Conservation (phyloP, 2,329 filamentous ascomycete species). For the Scedosporium boydii region DNA sequence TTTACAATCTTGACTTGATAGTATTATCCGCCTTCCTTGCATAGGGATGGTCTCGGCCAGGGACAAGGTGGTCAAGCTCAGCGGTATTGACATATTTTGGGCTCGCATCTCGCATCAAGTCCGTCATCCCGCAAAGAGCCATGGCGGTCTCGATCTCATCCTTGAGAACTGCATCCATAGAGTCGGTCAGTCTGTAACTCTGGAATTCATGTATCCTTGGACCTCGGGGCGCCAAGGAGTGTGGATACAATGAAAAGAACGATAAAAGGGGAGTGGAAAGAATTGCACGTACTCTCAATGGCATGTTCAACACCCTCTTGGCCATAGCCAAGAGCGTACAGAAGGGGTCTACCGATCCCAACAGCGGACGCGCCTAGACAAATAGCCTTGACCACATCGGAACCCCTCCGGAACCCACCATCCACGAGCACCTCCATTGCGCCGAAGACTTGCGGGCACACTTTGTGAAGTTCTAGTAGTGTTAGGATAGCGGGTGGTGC, state of each 20-base stretch:
- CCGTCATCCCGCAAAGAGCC: slow-evolving; percentile 19
- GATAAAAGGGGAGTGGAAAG: slow-evolving; percentile 2
- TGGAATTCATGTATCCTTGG: no score
- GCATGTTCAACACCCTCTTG: slow-evolving; percentile 34
- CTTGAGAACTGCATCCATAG: slow-evolving; percentile 19
- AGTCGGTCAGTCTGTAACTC: no score
- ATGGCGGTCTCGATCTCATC: slow-evolving; percentile 28
- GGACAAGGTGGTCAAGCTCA: no score
- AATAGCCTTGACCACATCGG: slow-evolving; percentile 32
- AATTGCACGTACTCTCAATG: slow-evolving; percentile 22
- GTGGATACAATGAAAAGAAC: no score
- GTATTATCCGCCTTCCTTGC: no score
- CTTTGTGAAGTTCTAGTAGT: slow-evolving; percentile 27
- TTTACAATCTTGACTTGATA: no score
- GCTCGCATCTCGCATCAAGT: slow-evolving; percentile 10
- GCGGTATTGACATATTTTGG: no score
- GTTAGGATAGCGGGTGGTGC: slow-evolving; percentile 28
- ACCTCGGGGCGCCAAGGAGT: no score
- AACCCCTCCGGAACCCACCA: slow-evolving; percentile 31
- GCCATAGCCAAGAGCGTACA: slow-evolving; percentile 30
- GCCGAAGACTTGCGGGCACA: slow-evolving; percentile 29
- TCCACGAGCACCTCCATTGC: slow-evolving; percentile 28
- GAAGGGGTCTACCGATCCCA: slow-evolving; percentile 36
- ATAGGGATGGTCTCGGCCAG: no score
- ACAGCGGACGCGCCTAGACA: slow-evolving; percentile 31